Base-by-base conservation (phyloP, 257 asterid species). In the Ligustrum vulgare region DNA sequence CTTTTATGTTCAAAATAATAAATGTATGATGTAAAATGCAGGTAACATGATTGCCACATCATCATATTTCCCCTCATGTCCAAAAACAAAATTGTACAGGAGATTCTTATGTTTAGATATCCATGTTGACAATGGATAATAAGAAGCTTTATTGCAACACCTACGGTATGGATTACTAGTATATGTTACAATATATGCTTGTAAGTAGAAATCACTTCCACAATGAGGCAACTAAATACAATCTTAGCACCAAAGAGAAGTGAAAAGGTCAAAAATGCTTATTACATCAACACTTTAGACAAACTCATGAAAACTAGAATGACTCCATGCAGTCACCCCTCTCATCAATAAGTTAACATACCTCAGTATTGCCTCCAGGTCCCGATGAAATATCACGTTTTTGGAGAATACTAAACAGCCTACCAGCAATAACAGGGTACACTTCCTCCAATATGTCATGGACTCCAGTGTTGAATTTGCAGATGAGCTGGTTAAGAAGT, bases 291-390 rank as follows among this genome's bases (percentile, higher is more conserved):
- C 11, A 60, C 67, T 22, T 10, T 11, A 7, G n/a, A 60, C 33
- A 60, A 60, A 23, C 8, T 32, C 67, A 60, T 60, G 34, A 22
- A 51, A 22, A 22, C 33, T 60, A 25, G 67, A 60, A 22, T 25
- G 33, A 15, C 67, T 60, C 35, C 67, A 60, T 15, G 34, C 4
- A 63, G 33, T 34, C 47, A 63, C 23, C 56, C 20, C 64, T 51
- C 3, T 8, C 15, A 33, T 49, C 11, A 71, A 76, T 64, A 34
- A 66, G 75, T 69, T 77, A 3, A 31, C 85, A 76, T 84, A 93
- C 99, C 97, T 95, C 99, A 23, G 91, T 87, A 75, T 85, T 90
- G 82, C 98, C 90, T 71, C 93, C 96, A 68, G 91, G 94, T 75
- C 92, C 96, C 18, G 88, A 74, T 69, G 89, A 91, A 78, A 89